phyloP scores from a whole-genome alignment of 345 rosid species.

The Eucalyptus shirleyi region DNA sequence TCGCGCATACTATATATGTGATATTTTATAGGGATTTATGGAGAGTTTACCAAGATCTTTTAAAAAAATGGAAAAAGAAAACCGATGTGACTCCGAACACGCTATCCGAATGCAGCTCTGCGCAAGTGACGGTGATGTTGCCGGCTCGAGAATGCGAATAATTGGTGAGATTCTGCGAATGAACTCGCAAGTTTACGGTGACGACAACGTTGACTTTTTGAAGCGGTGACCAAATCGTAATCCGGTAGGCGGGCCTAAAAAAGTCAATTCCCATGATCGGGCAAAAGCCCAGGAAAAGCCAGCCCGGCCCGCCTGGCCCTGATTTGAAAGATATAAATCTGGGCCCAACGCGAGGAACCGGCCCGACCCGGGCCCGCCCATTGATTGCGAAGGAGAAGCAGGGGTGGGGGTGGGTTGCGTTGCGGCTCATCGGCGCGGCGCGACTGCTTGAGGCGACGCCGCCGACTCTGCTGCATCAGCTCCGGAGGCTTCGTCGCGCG shows the following conservation, averaged over 20 bases:
- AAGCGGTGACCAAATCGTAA: background rate
- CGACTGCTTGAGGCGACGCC: background rate
- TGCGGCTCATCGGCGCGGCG: background rate
- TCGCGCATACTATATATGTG: no score
- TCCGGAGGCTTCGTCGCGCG: background rate
- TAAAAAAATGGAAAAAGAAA: accelerated
- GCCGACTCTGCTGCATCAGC: background rate
- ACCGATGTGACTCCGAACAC: background rate
- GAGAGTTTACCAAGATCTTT: background rate
- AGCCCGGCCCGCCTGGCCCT: background rate
- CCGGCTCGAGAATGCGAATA: background rate
- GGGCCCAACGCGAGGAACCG: background rate
- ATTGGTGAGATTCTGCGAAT: background rate
- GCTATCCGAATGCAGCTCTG: background rate
- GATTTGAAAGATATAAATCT: background rate
- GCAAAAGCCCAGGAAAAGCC: background rate
- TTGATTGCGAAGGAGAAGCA: background rate
- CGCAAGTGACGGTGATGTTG: background rate
- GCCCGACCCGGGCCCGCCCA: background rate
- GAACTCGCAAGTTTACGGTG: background rate
- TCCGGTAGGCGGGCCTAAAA: background rate
- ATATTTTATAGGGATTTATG: no score
- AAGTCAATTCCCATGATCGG: no score
- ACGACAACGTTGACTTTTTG: background rate
- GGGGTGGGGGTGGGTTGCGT: background rate